Conservation (phyloP, 768 basidiomycete species). For the Tulasnella sp. region DNA sequence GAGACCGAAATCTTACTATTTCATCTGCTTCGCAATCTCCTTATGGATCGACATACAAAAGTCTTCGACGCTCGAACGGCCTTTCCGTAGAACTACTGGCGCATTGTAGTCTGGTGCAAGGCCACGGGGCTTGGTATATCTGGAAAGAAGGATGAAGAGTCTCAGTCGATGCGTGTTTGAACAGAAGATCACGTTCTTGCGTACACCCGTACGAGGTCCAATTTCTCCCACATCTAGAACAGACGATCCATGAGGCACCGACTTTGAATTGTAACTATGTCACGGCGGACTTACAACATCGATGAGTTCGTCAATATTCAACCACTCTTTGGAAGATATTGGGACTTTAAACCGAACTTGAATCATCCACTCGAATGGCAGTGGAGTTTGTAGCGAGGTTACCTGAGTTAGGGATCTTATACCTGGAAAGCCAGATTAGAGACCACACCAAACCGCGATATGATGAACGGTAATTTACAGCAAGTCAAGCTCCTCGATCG, state of each 20-base stretch:
- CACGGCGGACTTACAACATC: slow-evolving; percentile 42
- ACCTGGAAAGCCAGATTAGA: slow-evolving; percentile 42
- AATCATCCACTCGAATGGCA: neutral
- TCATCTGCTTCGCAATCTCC: slow-evolving; percentile 96
- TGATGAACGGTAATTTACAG: slow-evolving; percentile 48
- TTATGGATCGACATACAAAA: slow-evolving; percentile 94
- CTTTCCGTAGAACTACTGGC: slow-evolving; percentile 73
- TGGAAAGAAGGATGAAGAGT: slow-evolving; percentile 19
- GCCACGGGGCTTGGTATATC: slow-evolving; percentile 89
- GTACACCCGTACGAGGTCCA: slow-evolving; percentile 86
- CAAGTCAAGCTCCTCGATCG: slow-evolving; percentile 95
- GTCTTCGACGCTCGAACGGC: slow-evolving; percentile 63
- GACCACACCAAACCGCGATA: neutral
- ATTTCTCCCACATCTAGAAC: slow-evolving; percentile 78
- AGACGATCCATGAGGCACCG: neutral
- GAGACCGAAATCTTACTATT: slow-evolving; percentile 63
- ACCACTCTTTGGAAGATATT: slow-evolving; percentile 88
- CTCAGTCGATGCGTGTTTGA: neutral
- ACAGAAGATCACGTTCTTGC: slow-evolving; percentile 19
- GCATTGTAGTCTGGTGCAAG: slow-evolving; percentile 82
- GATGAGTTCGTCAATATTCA: slow-evolving; percentile 92
- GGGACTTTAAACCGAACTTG: slow-evolving; percentile 56
- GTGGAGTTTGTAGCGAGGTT: neutral
- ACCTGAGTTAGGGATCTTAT: slow-evolving; percentile 81
- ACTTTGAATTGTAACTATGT: neutral